Evolutionary conservation across 2,329 filamentous ascomycete species (phyloP), one percentile per base, ranked within the genome.

Genomic region (Knufia fluminis): DNA sequence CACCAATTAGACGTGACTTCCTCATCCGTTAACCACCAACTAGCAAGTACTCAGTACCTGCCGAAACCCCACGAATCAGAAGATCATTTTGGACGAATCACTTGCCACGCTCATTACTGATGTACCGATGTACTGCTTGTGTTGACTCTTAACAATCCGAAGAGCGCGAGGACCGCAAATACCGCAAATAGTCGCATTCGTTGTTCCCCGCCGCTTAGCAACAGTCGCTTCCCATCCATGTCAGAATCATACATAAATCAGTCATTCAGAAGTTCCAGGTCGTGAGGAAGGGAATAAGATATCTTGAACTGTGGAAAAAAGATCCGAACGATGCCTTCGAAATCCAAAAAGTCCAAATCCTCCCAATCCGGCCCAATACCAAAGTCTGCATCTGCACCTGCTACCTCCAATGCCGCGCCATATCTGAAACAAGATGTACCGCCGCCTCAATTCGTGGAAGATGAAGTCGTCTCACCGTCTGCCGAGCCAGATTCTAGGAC

Each of bases 391-490:
- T 24, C 42, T 23, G 33, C 32, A 10, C 12, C 33, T n/a, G n/a
- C n/a, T n/a, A n/a, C n/a, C n/a, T n/a, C n/a, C n/a, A 19, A 17
- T 14, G 7, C 39, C 4, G 51, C 53, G 50, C 50, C 52, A 42
- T 50, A 44, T 50, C 51, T 54, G 52, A 52, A 57, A 55, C 53
- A 51, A 38, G 39, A 52, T 51, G 50, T 26, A 26, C 50, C 32
- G 46, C 28, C 42, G 35, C 46, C 54, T 42, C 56, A 54, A 22
- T 49, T 56, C 36, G 56, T 60, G 36, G 57, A 60, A 50, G 49
- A 53, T 56, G 55, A 57, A 52, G 33, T 52, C 38, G 53, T 58
- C 49, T 56, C 60, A 52, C 57, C 58, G 50, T 57, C 54, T 51
- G 46, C 59, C 22, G 53, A 57, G 28, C 42, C 52, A 31, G 53